These are phyloP conservation scores for Elongisporangium senticosum DNA, from an alignment of 352 stramenopile species.

Conservation along the genomic window DNA sequence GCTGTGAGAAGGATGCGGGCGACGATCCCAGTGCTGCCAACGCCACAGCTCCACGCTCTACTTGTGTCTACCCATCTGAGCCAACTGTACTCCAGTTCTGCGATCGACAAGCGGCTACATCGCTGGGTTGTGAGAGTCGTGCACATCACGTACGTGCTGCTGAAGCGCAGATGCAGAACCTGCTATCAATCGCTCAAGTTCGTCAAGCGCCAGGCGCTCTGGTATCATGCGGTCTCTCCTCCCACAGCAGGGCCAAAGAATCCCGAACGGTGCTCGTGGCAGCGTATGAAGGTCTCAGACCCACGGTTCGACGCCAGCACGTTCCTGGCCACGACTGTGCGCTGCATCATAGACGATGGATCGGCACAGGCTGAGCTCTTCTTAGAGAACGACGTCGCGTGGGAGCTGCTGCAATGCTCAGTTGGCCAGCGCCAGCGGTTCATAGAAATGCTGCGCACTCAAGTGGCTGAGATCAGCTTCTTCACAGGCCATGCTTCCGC, in stretches of 20 bases:
- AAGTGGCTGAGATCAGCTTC: slow-evolving; percentile 48
- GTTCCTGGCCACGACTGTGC: slow-evolving; percentile 7
- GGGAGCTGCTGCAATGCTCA: slow-evolving; percentile 59
- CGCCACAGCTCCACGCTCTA: slow-evolving; percentile 22
- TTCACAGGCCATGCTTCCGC: slow-evolving; percentile 31
- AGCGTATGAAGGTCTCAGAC: neutral
- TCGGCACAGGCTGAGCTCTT: slow-evolving; percentile 74
- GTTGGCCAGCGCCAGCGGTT: slow-evolving; percentile 33
- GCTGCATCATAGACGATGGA: slow-evolving; percentile 73
- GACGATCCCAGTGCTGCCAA: slow-evolving; percentile 11
- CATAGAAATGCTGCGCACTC: slow-evolving; percentile 33
- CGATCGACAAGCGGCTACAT: slow-evolving; percentile 44
- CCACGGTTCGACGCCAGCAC: neutral
- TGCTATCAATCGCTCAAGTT: slow-evolving; percentile 50
- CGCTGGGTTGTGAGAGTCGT: slow-evolving; percentile 57
- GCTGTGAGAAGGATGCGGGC: slow-evolving; percentile 4
- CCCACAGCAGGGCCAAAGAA: neutral
- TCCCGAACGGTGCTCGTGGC: slow-evolving; percentile 12
- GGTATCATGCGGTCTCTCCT: neutral
- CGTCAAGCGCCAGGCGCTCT: neutral
- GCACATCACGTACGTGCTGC: slow-evolving; percentile 68
- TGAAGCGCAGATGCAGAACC: slow-evolving; percentile 60
- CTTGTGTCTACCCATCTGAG: slow-evolving; percentile 39
- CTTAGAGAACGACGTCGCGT: slow-evolving; percentile 58
- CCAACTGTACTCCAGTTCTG: slow-evolving; percentile 31